Base-by-base conservation (phyloP, 345 rosid species). In the Citrus reticulata region DNA sequence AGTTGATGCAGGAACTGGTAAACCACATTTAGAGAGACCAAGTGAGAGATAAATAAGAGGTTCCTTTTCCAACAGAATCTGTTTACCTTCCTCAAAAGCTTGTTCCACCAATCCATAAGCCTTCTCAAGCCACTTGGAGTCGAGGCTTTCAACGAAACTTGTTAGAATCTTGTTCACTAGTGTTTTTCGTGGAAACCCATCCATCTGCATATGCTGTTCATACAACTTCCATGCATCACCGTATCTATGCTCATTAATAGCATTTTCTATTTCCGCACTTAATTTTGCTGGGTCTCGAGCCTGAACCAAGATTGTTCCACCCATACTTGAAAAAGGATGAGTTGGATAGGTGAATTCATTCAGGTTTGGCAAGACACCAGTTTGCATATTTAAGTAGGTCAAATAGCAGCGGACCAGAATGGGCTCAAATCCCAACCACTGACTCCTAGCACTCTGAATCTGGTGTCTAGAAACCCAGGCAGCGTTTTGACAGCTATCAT, bases 121-220 rank as follows among this genome's bases (percentile, higher is more conserved):
- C 79, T 89, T 90, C 81, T 91, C 90, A 75, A 95, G 88, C 93
- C 89, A 87, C 51, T 74, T 77, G 55, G 77, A 77, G 78, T 88
- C 88, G n/a, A 85, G 88, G 91, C 92, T 91, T 77, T 89, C 88
- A 0, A 92, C 85, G 72, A 83, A 89, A 77, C 87, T 82, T n/a
- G 85, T 80, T 64, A 95, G 64, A 77, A 92, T 86, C 80, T 85
- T 86, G 85, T 88, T 90, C 40, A 91, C 87, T 62, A 91, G 76
- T 8, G 92, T 89, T 83, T 90, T 96, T 62, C 89, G 83, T 1
- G 99, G 99, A 61, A 92, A 91, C 40, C 97, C 94, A 67, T 91
- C 98, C 93, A 93, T 92, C 60, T 84, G 91, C 92, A 90, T 83
- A 70, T 94, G 95, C 67, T 86, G 94, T 80, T 90, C 93, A 79